Evolutionary conservation across 345 rosid genomes (phyloP).

Genomic region (Hibiscus trionum): DNA sequence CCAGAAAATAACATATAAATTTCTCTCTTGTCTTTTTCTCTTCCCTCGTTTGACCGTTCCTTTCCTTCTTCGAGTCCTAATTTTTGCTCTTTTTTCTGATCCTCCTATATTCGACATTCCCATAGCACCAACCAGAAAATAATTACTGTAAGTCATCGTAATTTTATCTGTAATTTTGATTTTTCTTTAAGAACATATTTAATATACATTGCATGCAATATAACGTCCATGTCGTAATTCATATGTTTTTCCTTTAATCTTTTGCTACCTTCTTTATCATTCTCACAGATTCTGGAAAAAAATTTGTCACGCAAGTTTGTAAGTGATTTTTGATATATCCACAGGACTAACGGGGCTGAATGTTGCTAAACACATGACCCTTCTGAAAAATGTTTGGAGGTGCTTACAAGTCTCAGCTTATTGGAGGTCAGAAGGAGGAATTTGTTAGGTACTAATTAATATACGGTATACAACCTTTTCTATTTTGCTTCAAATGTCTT

Average conservation of each 20-base stretch:
- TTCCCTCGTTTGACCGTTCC: neutral
- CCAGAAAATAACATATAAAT: neutral
- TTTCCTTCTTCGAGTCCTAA: neutral
- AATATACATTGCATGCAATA: neutral
- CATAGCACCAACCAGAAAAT: neutral
- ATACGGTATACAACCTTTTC: neutral
- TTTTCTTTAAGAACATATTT: neutral
- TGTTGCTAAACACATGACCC: constrained; percentile 18
- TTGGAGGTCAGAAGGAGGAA: constrained; percentile 67
- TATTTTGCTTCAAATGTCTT: neutral
- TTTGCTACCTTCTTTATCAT: neutral
- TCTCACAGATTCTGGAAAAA: neutral
- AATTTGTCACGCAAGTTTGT: neutral
- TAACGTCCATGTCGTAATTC: neutral
- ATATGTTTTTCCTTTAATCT: neutral
- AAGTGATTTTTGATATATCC: neutral
- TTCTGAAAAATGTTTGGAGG: constrained; percentile 47
- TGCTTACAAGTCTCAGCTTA: constrained; percentile 67
- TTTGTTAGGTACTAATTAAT: constrained; percentile 49
- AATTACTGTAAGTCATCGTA: neutral
- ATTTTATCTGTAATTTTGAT: neutral
- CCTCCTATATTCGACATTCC: neutral
- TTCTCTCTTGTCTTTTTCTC: neutral
- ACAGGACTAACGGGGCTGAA: neutral
- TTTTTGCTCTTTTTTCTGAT: neutral